phyloP scores from a whole-genome alignment of 208 protist genomes.

The Naegleria lovaniensis region DNA sequence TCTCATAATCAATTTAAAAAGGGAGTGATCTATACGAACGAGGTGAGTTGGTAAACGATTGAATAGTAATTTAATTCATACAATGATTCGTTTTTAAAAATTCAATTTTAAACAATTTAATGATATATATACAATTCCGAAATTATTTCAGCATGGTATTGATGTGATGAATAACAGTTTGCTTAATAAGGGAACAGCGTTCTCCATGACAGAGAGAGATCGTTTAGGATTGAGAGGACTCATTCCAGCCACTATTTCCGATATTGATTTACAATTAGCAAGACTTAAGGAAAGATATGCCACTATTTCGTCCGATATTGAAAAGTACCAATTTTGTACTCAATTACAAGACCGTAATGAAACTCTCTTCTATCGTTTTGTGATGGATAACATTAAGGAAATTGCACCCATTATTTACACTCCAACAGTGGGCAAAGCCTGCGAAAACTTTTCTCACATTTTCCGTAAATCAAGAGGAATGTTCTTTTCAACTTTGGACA shows the following conservation, averaged over 20 bases:
- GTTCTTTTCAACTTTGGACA: slow-evolving; percentile 70
- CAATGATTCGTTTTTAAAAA: too few species aligned
- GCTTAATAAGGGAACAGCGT: slow-evolving; percentile 18
- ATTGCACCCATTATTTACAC: slow-evolving; percentile 27
- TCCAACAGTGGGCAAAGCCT: slow-evolving; percentile 72
- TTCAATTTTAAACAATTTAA: too few species aligned
- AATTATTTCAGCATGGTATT: background rate
- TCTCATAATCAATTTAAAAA: background rate
- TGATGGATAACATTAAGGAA: slow-evolving; percentile 8
- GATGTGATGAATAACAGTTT: slow-evolving; percentile 11
- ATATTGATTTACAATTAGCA: background rate
- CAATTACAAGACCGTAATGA: slow-evolving; percentile 39
- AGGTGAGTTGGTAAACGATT: background rate
- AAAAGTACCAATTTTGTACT: background rate
- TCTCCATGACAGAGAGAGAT: background rate
- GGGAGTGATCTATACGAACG: background rate
- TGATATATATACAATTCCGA: too few species aligned
- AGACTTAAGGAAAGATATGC: background rate
- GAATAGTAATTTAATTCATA: too few species aligned
- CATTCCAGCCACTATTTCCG: background rate
- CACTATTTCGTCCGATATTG: background rate
- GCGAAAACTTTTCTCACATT: slow-evolving; percentile 72
- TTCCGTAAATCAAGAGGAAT: slow-evolving; percentile 74
- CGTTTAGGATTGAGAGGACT: slow-evolving; percentile 13
- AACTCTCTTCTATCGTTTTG: slow-evolving; percentile 56